Percentiles rank a stretch among this genome's conserved stretches.
These are phyloP conservation scores for Gliomastix tumulicola DNA, from an alignment of 2,329 filamentous ascomycete species.

Conservation along the genomic window DNA sequence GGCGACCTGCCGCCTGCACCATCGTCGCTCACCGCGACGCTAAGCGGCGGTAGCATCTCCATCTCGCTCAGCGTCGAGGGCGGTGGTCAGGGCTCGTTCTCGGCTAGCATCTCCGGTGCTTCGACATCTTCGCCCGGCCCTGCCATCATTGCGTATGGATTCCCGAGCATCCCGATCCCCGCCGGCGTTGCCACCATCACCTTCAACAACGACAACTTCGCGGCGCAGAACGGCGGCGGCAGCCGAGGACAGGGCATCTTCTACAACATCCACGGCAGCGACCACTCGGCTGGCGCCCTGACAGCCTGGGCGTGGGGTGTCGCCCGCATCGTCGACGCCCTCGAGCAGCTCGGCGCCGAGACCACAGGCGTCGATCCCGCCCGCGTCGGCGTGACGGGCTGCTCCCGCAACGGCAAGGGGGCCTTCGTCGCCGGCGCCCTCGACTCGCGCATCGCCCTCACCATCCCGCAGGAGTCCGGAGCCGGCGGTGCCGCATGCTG, in stretches of 20 bases:
- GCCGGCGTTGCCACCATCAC: constrained; percentile 47
- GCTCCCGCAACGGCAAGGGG: constrained; percentile 58
- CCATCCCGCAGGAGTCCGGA: constrained; percentile 56
- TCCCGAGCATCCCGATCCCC: constrained; percentile 46
- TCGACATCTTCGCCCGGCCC: constrained; percentile 9
- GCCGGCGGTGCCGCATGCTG: constrained; percentile 56
- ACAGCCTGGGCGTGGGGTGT: constrained; percentile 60
- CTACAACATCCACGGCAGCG: constrained; percentile 50
- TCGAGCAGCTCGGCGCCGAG: constrained; percentile 39
- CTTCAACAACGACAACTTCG: constrained; percentile 53
- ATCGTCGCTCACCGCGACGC: constrained; percentile 30
- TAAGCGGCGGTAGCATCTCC: constrained; percentile 29
- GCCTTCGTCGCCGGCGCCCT: constrained; percentile 55
- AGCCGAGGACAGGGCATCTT: constrained; percentile 52
- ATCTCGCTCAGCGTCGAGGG: constrained; percentile 33
- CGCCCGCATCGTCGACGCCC: constrained; percentile 51
- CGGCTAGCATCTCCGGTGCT: constrained; percentile 28
- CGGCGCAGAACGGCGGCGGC: constrained; percentile 33
- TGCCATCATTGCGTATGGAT: constrained; percentile 51
- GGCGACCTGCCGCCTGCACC: constrained; percentile 25
- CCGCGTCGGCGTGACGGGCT: constrained; percentile 51
- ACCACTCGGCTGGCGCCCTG: constrained; percentile 48
- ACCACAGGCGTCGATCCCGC: constrained; percentile 41
- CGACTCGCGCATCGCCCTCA: constrained; percentile 51
- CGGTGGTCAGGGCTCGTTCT: constrained; percentile 22